Evolutionary conservation across 1,284 basidiomycete genomes (phyloP).

Genomic region (Veloboletus limbatus): DNA sequence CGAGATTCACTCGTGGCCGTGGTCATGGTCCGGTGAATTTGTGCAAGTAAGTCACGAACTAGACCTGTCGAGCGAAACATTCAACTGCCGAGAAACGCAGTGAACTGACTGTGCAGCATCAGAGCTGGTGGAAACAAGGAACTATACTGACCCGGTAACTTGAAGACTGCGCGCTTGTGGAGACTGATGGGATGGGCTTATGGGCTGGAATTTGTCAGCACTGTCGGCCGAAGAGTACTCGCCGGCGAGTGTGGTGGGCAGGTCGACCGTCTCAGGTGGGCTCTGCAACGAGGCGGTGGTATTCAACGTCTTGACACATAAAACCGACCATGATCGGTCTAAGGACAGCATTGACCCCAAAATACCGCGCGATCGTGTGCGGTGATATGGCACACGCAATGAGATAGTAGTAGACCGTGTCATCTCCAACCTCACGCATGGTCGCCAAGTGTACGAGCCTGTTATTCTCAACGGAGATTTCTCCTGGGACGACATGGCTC

Average conservation of each 20-base stretch:
- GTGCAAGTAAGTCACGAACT: slow-evolving; percentile 20
- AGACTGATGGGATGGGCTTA: too few species aligned
- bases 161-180: too few species aligned
- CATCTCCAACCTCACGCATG: too few species aligned
- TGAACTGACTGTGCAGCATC: slow-evolving; percentile 13
- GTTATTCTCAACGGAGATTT: not conserved
- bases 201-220: slow-evolving; percentile 20
- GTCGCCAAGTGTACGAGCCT: too few species aligned
- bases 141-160: slow-evolving; percentile 13
- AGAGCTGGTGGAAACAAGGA: slow-evolving; percentile 12
- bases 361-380: slow-evolving; percentile 4
- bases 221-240: not conserved
- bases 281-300: slow-evolving; percentile 25
- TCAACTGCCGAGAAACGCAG: slow-evolving; percentile 14
- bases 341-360: slow-evolving; percentile 12
- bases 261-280: too few species aligned
- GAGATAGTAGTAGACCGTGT: too few species aligned
- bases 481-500: not conserved
- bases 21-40: slow-evolving; percentile 30
- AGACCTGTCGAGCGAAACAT: slow-evolving; percentile 28
- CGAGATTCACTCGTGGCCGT: slow-evolving; percentile 16
- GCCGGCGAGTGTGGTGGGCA: not conserved
- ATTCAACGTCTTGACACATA: not conserved
- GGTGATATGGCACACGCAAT: too few species aligned
- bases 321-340: slow-evolving; percentile 3